Base-by-base conservation (phyloP, 75 land plant genomes). In the Chamaecyparis obtusa region DNA sequence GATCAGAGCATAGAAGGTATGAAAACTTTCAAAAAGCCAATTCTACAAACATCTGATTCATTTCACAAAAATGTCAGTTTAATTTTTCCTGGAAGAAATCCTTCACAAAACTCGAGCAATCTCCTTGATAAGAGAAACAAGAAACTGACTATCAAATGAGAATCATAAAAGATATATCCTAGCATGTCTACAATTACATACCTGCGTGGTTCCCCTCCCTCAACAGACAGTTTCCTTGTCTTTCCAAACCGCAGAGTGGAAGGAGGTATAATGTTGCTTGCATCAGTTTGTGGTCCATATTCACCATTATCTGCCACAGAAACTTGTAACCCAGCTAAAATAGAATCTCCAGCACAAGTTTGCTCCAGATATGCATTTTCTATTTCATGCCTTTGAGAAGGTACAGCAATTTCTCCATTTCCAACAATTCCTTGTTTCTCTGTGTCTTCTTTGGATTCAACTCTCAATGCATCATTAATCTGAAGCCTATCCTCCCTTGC, bases 191-290 rank as follows among this genome's bases (percentile, higher is more conserved):
- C n/a, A n/a, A n/a, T 76, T 48, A 69, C 89, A 83, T 89, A 94
- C 95, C 88, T 91, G 43, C 91, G 89, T 33, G 94, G 94, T 54
- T 97, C 99, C 81, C 93, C 89, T 43, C 95, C 92, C 75, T 96
- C 99, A 41, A 89, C 89, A 64, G 95, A 90, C 72, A 93, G 71
- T 85, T 94, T 95, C 85, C 95, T 91, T 37, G 92, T 92, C 87
- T 91, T 96, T 84, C 92, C 96, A 86, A 92, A 91, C 76, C 90
- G 97, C 21, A 90, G 89, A 85, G 91, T 83, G 16, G 90, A 71
- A 43, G 94, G 90, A 5, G 91, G 75, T n/a, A 86, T 86, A 80
- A 88, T 75, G 84, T 86, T 88, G 71, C 85, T 89, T 57, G 88
- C 92, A 87, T 88, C 51, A 60, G 78, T 30, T 67, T 89, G 89